Evolutionary conservation across 2,329 filamentous ascomycete species (phyloP).

Genomic region (Cryphonectria naterciae): DNA sequence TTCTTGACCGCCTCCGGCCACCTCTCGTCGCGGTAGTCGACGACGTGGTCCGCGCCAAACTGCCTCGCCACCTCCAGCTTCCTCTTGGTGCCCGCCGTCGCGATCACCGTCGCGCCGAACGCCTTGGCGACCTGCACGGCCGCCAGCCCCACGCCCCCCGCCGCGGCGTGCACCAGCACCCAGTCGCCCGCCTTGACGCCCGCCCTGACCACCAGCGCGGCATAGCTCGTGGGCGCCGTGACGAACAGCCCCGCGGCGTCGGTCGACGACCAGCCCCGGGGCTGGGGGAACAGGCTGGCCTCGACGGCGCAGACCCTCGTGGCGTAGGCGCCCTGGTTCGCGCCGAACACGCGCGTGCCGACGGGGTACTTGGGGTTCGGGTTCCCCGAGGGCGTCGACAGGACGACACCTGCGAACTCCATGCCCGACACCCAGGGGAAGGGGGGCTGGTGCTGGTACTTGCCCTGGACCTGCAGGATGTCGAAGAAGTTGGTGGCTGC

Average conservation of each 20-base stretch:
- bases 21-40: conserved; percentile 72
- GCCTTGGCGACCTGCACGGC: conserved; percentile 95
- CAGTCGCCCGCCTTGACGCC: conserved; percentile 78
- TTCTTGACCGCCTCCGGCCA: conserved; percentile 75
- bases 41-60: conserved; percentile 82
- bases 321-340: conserved; percentile 83
- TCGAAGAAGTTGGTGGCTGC: conserved; percentile 97
- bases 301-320: conserved; percentile 73
- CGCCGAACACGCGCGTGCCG: conserved; percentile 86
- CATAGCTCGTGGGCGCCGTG: conserved; percentile 89
- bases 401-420: conserved; percentile 82
- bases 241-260: conserved; percentile 90
- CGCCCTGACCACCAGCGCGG: conserved; percentile 77
- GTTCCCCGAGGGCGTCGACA: conserved; percentile 63
- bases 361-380: conserved; percentile 65
- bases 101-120: conserved; percentile 87
- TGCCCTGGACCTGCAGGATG: conserved; percentile 90
- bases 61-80: conserved; percentile 79
- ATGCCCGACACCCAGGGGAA: conserved; percentile 86
- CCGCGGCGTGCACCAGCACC: conserved; percentile 89
- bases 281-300: conserved; percentile 71
- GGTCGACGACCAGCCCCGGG: conserved; percentile 78
- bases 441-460: conserved; percentile 90
- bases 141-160: conserved; percentile 87
- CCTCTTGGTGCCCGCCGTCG: conserved; percentile 79